Conservation (phyloP, 371 early-diverging fungal genomes). For the Basidiobolus meristosporus region DNA sequence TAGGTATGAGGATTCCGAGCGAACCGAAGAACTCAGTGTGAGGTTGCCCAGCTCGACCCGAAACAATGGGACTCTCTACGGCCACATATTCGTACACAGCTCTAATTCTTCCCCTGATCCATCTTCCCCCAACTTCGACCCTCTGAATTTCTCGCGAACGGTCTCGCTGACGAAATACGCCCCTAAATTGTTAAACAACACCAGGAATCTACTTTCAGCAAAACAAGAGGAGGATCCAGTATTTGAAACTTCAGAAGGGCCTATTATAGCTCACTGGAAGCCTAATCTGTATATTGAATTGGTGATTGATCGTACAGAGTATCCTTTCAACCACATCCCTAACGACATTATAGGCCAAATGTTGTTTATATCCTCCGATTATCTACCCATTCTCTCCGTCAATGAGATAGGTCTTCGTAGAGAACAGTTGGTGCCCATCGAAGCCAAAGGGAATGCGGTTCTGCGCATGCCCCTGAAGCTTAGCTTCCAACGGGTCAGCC, state of each 20-base stretch:
- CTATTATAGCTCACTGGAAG: constrained; percentile 1
- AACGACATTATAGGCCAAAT: constrained; percentile 1
- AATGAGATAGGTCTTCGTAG: constrained; percentile 13
- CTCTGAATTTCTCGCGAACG: not conserved
- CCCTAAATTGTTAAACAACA: not conserved
- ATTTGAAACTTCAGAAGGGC: not conserved
- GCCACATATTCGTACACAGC: constrained; percentile 1
- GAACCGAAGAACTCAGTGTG: not conserved
- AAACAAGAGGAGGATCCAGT: not conserved
- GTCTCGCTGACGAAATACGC: constrained; percentile 1
- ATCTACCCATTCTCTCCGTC: constrained; percentile 17
- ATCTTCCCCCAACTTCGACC: not conserved
- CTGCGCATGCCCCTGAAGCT: not conserved
- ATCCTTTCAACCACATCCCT: constrained; percentile 3
- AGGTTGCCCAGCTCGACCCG: not conserved
- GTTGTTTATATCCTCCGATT: constrained; percentile 3
- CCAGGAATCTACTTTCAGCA: not conserved
- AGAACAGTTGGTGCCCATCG: constrained; percentile 8
- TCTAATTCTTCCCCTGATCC: not conserved
- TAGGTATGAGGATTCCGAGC: not conserved
- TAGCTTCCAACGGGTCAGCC: constrained; percentile 5
- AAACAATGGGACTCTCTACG: not conserved
- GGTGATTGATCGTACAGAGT: constrained; percentile 4
- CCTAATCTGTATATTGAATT: constrained; percentile 2
- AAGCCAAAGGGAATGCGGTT: not conserved